Evolutionary conservation across 768 basidiomycete genomes (phyloP).

Genomic region (Clavaria fumosa): DNA sequence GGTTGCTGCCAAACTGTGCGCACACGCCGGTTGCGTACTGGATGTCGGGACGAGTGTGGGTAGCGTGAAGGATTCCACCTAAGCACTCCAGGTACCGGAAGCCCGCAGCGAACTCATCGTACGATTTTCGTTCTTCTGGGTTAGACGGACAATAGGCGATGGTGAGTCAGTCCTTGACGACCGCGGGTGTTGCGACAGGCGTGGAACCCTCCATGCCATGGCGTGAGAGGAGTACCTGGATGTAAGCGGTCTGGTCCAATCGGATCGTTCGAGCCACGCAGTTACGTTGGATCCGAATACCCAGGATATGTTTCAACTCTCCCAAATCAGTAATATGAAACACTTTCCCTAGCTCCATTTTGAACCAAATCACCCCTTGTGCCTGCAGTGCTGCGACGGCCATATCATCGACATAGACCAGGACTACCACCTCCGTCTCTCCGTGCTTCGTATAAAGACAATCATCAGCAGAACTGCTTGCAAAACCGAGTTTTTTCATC

Average conservation of each 20-base stretch:
- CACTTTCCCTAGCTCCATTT: background rate
- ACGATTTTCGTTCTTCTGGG: constrained; percentile 9
- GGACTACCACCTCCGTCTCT: constrained; percentile 16
- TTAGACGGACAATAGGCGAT: too few species aligned
- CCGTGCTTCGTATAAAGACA: background rate
- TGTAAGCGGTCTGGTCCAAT: constrained; percentile 17
- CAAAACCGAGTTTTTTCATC: constrained; percentile 6
- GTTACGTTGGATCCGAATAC: constrained; percentile 12
- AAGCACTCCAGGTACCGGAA: constrained; percentile 17
- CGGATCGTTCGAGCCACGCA: constrained; percentile 12
- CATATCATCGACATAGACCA: constrained; percentile 15
- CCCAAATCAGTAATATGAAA: background rate
- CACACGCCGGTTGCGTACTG: constrained; percentile 12
- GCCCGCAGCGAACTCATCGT: constrained; percentile 11
- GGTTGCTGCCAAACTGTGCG: constrained; percentile 17
- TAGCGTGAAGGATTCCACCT: too few species aligned
- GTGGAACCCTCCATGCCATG: constrained; percentile 11
- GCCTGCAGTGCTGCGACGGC: constrained; percentile 15
- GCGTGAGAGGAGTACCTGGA: constrained; percentile 12
- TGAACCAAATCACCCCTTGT: background rate
- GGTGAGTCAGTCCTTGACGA: constrained; percentile 8
- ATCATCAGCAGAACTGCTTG: constrained; percentile 6
- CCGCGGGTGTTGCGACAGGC: constrained; percentile 12
- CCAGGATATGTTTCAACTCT: constrained; percentile 12
- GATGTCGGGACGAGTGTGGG: constrained; percentile 18